Base-by-base conservation (phyloP, 1,139 yeast genomes). In the Torulaspora globosa region DNA sequence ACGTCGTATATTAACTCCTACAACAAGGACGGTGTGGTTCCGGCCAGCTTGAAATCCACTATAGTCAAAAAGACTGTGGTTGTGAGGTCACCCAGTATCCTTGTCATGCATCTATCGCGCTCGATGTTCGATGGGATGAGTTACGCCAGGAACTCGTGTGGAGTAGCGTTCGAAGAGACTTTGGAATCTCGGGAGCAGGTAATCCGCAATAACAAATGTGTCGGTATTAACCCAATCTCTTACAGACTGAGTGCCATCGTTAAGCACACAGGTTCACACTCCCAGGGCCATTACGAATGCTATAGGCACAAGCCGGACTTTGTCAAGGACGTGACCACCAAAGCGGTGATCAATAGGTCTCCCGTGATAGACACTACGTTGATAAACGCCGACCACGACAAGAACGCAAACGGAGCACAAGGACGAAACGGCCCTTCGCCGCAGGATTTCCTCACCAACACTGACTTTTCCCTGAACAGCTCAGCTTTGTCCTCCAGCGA, bases 281-380 rank as follows among this genome's bases (percentile, higher is more conserved):
- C 84, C 15, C 80, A 82, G 39, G 98, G 97, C 0, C 98, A 92
- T 62, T 92, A 86, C 59, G 94, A 85, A 58, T 83, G 92, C 55
- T 86, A 79, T 62, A 80, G 80, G 53, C 76, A 75, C 39, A 86
- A 86, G 59, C 90, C 92, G 2, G 65, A 76, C 9, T 76, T 73
- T 52, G 79, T 76, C 42, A 80, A 78, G 57, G 76, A 75, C 51
- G 63, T 49, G 0, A 33, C 54, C 23, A 75, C 73, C 1, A 78
- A 78, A 2, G 44, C 66, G 55, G 57, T 76, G 34, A 69, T 76
- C 49, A 75, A 76, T 57, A 60, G 76, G 29, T 70, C 78, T 1
- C 49, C 53, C 4, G 31, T 41, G 2, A 44, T 52, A 9, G 47
- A 43, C 38, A 11, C 32, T 8, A 36, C 37, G n/a, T 36, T 47